Conservation (phyloP, 2,329 filamentous ascomycete species). For the Verticillium nonalfalfae region DNA sequence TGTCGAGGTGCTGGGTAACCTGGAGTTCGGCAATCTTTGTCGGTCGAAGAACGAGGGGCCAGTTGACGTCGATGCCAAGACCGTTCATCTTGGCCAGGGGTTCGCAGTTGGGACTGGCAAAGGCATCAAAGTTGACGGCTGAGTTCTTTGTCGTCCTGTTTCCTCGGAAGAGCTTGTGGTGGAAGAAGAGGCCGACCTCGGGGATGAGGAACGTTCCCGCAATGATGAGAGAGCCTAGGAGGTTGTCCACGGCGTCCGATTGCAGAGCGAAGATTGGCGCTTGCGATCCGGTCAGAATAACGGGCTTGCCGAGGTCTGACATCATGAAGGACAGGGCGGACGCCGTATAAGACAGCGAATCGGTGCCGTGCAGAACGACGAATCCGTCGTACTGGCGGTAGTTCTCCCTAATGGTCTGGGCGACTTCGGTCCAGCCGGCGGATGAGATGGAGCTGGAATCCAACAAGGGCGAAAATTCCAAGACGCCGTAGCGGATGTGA, state of each 20-base stretch:
- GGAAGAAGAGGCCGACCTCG: slow-evolving; percentile 91
- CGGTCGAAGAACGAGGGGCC: slow-evolving; percentile 70
- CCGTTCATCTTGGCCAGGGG: slow-evolving; percentile 78
- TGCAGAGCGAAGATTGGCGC: slow-evolving; percentile 87
- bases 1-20: slow-evolving; percentile 71
- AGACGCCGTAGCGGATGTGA: slow-evolving; percentile 74
- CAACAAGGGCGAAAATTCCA: slow-evolving; percentile 78
- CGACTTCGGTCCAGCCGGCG: slow-evolving; percentile 79
- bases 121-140: slow-evolving; percentile 79
- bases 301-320: slow-evolving; percentile 82
- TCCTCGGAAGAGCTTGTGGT: slow-evolving; percentile 82
- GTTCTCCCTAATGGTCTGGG: slow-evolving; percentile 71
- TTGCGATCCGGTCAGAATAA: slow-evolving; percentile 77
- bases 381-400: slow-evolving; percentile 88
- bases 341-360: slow-evolving; percentile 83
- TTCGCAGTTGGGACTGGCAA: slow-evolving; percentile 79
- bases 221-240: slow-evolving; percentile 81
- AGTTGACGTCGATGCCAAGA: slow-evolving; percentile 73
- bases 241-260: slow-evolving; percentile 85
- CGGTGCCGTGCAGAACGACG: slow-evolving; percentile 84
- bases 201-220: slow-evolving; percentile 90
- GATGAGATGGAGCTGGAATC: slow-evolving; percentile 89
- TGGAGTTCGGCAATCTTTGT: slow-evolving; percentile 68
- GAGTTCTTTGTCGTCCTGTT: slow-evolving; percentile 86
- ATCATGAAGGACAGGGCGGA: slow-evolving; percentile 93